These are phyloP conservation scores for Eutrema japonicum DNA, from an alignment of 345 rosid genomes.

Conservation along the genomic window DNA sequence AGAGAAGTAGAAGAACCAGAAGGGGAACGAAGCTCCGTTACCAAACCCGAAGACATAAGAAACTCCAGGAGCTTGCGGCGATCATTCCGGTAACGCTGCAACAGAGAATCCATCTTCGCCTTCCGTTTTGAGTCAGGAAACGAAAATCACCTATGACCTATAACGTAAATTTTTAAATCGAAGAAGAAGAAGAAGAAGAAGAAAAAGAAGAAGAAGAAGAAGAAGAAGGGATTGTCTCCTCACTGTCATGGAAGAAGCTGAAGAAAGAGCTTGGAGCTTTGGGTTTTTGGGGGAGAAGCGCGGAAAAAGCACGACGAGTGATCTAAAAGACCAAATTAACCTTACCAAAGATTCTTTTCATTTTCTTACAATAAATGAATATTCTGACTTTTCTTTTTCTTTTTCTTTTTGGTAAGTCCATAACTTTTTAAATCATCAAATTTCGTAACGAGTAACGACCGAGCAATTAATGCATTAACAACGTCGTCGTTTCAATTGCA, in stretches of 20 bases:
- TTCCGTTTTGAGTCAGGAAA: neutral
- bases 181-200: constrained; percentile 15
- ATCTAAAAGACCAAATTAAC: constrained; percentile 29
- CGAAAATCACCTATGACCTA: neutral
- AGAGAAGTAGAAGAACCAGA: constrained; percentile 56
- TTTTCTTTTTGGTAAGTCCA: no score
- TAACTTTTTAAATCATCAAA: no score
- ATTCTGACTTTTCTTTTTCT: constrained; percentile 5
- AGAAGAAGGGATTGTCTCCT: constrained; percentile 22
- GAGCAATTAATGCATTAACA: no score
- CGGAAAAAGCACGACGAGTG: constrained; percentile 35
- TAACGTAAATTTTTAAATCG: neutral
- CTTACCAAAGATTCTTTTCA: constrained; percentile 36
- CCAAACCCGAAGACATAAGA: constrained; percentile 63
- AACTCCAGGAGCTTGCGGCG: constrained; percentile 88
- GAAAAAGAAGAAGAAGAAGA: no score
- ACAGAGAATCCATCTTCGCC: constrained; percentile 47
- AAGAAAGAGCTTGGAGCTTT: neutral
- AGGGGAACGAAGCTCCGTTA: constrained; percentile 61
- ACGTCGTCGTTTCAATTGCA: no score
- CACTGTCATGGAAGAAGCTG: constrained; percentile 9
- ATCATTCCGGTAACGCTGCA: constrained; percentile 78
- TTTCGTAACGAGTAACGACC: no score
- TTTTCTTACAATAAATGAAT: neutral
- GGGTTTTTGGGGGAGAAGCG: constrained; percentile 38